Percentiles rank a stretch among this genome's conserved stretches.
phyloP scores from a whole-genome alignment of 352 stramenopile species.

The Phytophthora litchii region DNA sequence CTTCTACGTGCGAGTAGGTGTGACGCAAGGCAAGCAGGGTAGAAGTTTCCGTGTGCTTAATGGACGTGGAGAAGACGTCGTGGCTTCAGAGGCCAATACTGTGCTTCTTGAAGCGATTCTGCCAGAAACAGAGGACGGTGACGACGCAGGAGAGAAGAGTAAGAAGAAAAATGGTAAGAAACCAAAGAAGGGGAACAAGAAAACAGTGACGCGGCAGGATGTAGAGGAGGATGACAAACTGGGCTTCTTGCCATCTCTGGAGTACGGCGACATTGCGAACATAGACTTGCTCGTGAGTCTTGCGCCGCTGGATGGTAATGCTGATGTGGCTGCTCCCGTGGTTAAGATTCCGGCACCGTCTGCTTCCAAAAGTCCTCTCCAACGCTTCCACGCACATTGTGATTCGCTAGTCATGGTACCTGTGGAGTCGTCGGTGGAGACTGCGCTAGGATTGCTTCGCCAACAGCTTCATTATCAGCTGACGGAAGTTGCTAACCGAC shows the following conservation, averaged over 20 bases:
- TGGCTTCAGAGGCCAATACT: constrained; percentile 6
- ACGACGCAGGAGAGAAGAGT: constrained; percentile 21
- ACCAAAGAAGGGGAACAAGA: constrained; percentile 43
- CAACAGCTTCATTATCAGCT: constrained; percentile 36
- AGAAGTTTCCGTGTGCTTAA: constrained; percentile 39
- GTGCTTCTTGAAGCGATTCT: constrained; percentile 18
- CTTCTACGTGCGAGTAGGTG: constrained; percentile 48
- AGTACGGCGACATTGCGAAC: constrained; percentile 60
- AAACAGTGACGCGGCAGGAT: constrained; percentile 34
- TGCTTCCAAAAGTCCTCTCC: constrained; percentile 2
- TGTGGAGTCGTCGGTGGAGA: constrained; percentile 19
- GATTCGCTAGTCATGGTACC: constrained; percentile 54
- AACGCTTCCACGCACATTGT: constrained; percentile 33
- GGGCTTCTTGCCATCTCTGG: constrained; percentile 42
- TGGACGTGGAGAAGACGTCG: constrained; percentile 32
- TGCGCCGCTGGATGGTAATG: constrained; percentile 17
- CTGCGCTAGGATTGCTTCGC: constrained; percentile 27
- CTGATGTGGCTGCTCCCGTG: constrained; percentile 24
- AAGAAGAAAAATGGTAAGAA: constrained; percentile 38
- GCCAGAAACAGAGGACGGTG: constrained; percentile 10
- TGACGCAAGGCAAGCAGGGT: constrained; percentile 23
- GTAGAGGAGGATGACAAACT: constrained; percentile 21
- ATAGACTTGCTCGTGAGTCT: constrained; percentile 56
- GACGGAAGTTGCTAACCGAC: constrained; percentile 21
- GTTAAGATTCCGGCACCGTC: constrained; percentile 42